Evolutionary conservation across 1,139 yeast genomes (phyloP).

Genomic region (Debaryomyces fabryi): DNA sequence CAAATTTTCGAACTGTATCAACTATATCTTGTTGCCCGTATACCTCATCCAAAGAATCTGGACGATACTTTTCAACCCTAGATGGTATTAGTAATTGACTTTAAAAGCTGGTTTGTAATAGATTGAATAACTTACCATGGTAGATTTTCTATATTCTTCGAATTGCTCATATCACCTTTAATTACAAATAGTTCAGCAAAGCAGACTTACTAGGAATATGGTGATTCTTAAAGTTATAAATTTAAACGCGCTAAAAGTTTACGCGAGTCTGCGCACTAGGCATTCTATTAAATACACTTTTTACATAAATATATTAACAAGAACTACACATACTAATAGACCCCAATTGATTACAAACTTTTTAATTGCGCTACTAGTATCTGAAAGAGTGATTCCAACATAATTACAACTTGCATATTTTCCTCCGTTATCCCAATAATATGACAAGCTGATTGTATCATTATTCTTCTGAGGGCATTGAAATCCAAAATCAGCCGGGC

Average conservation of each 20-base stretch:
- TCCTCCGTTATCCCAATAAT: constrained; percentile 44
- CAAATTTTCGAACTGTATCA: constrained; percentile 78
- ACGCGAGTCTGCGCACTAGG: not conserved
- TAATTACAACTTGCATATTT: constrained; percentile 51
- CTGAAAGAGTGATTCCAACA: constrained; percentile 34
- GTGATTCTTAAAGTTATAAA: not conserved
- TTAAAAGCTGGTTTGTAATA: no score
- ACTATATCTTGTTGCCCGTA: constrained; percentile 91
- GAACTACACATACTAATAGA: constrained; percentile 1
- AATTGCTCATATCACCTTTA: constrained; percentile 1
- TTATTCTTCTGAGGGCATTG: constrained; percentile 59
- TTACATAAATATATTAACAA: constrained; percentile 3
- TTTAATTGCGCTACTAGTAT: constrained; percentile 9
- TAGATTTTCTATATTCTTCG: constrained; percentile 30
- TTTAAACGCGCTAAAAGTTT: not conserved
- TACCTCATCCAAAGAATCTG: constrained; percentile 78
- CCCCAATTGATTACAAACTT: constrained; percentile 1
- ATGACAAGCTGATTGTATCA: constrained; percentile 43
- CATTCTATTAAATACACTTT: not conserved
- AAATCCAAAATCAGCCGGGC: constrained; percentile 79
- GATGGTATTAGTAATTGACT: constrained; percentile 15
- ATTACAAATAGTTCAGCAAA: not conserved
- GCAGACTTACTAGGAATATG: not conserved
- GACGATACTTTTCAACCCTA: constrained; percentile 96
- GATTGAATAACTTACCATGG: constrained; percentile 43